A percentile compares a stretch with the other conserved stretches of the same genome.
phyloP scores from a whole-genome alignment of 2,329 filamentous ascomycete genomes.

The Coniochaeta hoffmannii region DNA sequence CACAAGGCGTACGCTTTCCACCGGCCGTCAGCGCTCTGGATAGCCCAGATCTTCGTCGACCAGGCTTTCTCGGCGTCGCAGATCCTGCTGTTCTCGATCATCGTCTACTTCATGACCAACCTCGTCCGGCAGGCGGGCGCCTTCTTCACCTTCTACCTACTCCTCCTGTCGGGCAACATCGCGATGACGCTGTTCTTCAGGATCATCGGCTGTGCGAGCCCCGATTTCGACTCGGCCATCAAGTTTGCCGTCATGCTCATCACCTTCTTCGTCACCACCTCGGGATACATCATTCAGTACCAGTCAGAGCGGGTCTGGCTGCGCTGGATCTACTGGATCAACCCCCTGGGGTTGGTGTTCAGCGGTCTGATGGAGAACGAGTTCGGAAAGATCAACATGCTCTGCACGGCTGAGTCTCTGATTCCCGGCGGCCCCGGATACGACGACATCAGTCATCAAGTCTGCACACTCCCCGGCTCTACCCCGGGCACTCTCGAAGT shows the following conservation, averaged over 20 bases:
- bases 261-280: conserved; percentile 73
- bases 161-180: conserved; percentile 62
- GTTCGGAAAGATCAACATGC: conserved; percentile 61
- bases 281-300: conserved; percentile 79
- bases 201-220: conserved; percentile 65
- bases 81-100: conserved; percentile 65
- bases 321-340: conserved; percentile 76
- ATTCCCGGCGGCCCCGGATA: conserved; percentile 68
- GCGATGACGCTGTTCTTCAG: conserved; percentile 74
- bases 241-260: conserved; percentile 75
- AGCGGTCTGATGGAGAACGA: conserved; percentile 81
- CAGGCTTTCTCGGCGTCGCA: conserved; percentile 63
- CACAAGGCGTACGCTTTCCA: conserved; percentile 80
- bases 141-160: conserved; percentile 70
- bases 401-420: conserved; percentile 59
- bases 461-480: conserved; percentile 73
- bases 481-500: conserved; percentile 56
- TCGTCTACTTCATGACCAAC: conserved; percentile 74
- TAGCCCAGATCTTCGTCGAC: conserved; percentile 76
- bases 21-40: conserved; percentile 73
- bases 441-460: conserved; percentile 63
- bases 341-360: conserved; percentile 68
- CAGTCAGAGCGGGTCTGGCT: conserved; percentile 70
- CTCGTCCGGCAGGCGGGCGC: conserved; percentile 62
- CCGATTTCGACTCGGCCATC: conserved; percentile 79